Conservation (phyloP, 768 basidiomycete genomes). For the Dentipellis fragilis region DNA sequence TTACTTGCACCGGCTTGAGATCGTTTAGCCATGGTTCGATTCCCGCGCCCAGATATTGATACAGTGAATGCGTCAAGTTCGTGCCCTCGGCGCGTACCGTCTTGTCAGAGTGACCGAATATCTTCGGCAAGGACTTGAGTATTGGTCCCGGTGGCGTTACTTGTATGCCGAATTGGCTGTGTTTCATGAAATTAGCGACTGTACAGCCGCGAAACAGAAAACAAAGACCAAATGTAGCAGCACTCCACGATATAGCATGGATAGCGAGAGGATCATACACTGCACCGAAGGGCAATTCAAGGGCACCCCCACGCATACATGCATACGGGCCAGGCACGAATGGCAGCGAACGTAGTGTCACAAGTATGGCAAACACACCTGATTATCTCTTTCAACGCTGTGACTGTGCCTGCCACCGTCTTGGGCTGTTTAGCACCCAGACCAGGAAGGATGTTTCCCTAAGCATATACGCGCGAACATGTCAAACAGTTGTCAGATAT, state of each 20-base stretch:
- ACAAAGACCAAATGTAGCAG: neutral
- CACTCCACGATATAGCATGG: neutral
- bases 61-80: conserved; percentile 60
- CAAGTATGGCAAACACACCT: conserved; percentile 39
- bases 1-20: conserved; percentile 93
- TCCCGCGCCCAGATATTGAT: conserved; percentile 73
- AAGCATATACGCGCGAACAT: neutral
- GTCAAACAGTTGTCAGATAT: neutral
- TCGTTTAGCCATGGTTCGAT: conserved; percentile 82
- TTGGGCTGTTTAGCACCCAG: conserved; percentile 92
- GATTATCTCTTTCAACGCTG: conserved; percentile 74
- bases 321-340: too few species aligned
- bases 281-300: too few species aligned
- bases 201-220: neutral
- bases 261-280: too few species aligned
- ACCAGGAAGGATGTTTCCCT: conserved; percentile 68
- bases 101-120: conserved; percentile 93
- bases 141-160: conserved; percentile 66
- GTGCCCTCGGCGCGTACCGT: conserved; percentile 89
- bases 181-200: neutral
- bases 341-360: too few species aligned
- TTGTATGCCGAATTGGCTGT: conserved; percentile 71
- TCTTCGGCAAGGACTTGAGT: conserved; percentile 83
- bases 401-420: conserved; percentile 69
- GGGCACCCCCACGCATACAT: too few species aligned